Base-by-base conservation (phyloP, 176 grass and related monocot species). In the Oryza coarctata region DNA sequence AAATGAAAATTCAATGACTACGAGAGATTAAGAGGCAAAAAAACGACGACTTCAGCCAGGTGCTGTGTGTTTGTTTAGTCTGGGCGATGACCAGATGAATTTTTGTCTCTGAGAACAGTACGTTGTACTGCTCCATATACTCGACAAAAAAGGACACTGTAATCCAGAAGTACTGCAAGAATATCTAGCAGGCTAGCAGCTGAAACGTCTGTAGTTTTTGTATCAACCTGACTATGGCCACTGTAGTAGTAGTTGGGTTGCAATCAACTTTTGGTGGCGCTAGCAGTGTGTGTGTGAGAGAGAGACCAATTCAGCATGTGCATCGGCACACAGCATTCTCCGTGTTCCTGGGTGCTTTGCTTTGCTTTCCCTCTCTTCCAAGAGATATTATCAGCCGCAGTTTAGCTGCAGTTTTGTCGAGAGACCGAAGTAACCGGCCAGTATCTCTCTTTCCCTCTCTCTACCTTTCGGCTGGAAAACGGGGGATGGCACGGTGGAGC, bases 351-450 rank as follows among this genome's bases (percentile, higher is more conserved):
- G 31, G 71, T 3, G 73, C 25, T 58, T 76, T 77, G 73, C 25
- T 58, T 76, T 77, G 73, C 33, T 58, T 76, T 77, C 73, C 82
- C 33, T 76, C 68, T 12, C 77, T n/a, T 66, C 27, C 28, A 33
- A 67, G 18, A 35, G 50, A 55, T 20, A 55, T n/a, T 55, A 29
- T 41, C 57, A 17, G 62, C 17, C 35, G 29, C 32, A 25, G 55
- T 60, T 60, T 60, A 20, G 3, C 12, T 52, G 49, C n/a, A 11
- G 55, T 11, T 6, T 28, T 11, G 8, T 6, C 75, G 2, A 27
- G n/a, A 71, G n/a, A n/a, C n/a, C 20, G 50, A 77, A 41, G 57
- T 23, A 41, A 41, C 39, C 5, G 18, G 18, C 49, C 47, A 52
- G 15, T 18, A 10, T 18, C 1, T 6, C 4, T 39, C 15, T 47